phyloP scores from a whole-genome alignment of 1,139 yeast genomes.

The Debaryomyces nepalensis region DNA sequence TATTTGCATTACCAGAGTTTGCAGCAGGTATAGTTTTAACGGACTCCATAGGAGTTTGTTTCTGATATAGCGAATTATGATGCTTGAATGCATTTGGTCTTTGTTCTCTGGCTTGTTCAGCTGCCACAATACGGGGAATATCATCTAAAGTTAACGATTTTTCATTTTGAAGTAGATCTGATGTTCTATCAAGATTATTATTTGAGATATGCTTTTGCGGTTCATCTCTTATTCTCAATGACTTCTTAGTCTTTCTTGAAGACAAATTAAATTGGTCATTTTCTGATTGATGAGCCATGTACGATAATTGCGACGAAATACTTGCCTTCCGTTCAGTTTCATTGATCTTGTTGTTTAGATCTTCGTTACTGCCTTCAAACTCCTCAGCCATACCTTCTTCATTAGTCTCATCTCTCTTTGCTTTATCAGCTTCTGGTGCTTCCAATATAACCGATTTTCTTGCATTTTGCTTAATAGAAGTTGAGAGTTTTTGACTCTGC shows the following conservation, averaged over 20 bases:
- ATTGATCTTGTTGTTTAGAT: constrained; percentile 2
- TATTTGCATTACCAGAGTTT: constrained; percentile 18
- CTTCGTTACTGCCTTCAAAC: constrained; percentile 14
- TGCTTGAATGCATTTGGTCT: constrained; percentile 85
- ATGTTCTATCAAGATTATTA: constrained; percentile 54
- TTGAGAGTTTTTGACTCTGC: constrained; percentile 66
- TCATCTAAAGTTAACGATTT: constrained; percentile 91
- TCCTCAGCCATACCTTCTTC: constrained; percentile 22
- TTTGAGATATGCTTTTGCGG: constrained; percentile 40
- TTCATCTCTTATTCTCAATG: constrained; percentile 51
- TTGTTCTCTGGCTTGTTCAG: constrained; percentile 93
- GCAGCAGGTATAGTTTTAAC: constrained; percentile 31
- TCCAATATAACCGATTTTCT: constrained; percentile 50
- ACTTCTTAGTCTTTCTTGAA: constrained; percentile 25
- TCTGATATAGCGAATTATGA: constrained; percentile 54
- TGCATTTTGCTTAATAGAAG: constrained; percentile 55
- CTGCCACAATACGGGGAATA: constrained; percentile 94
- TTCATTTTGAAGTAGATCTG: constrained; percentile 76
- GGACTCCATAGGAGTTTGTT: constrained; percentile 41
- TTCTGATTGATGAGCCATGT: constrained; percentile 29
- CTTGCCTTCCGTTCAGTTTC: constrained; percentile 15
- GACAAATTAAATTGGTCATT: constrained; percentile 40
- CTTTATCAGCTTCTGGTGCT: constrained; percentile 59
- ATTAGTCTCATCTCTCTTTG: constrained; percentile 27
- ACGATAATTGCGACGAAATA: constrained; percentile 28